Percentiles rank a stretch among this genome's conserved stretches.
phyloP scores from a whole-genome alignment of 805 yeast species.

The Starmera dryadoides region DNA sequence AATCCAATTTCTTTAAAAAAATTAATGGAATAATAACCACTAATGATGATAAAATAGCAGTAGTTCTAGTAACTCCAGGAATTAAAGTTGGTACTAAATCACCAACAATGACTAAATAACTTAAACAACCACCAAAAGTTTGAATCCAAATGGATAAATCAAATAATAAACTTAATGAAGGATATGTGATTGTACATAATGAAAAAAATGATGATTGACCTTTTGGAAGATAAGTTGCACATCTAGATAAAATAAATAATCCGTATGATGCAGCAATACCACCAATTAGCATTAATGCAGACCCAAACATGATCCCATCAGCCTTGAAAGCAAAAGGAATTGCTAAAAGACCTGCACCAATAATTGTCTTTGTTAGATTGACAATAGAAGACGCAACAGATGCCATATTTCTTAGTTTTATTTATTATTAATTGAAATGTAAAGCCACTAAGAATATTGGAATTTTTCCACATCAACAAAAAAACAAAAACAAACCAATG shows the following conservation, averaged over 20 bases:
- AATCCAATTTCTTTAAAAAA: slow-evolving; percentile 54
- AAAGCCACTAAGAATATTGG: no score
- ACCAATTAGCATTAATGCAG: slow-evolving; percentile 47
- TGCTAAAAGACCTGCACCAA: slow-evolving; percentile 76
- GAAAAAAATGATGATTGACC: slow-evolving; percentile 66
- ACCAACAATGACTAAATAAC: slow-evolving; percentile 68
- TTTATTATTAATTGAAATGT: no score
- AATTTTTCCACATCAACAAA: no score
- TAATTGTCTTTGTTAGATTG: slow-evolving; percentile 66
- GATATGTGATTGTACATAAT: slow-evolving; percentile 65
- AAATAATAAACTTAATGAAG: slow-evolving; percentile 59
- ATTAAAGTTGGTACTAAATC: slow-evolving; percentile 64
- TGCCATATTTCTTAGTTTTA: slow-evolving; percentile 13
- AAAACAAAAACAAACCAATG: no score
- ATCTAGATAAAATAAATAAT: slow-evolving; percentile 51
- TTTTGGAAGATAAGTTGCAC: slow-evolving; percentile 44
- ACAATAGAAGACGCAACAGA: slow-evolving; percentile 45
- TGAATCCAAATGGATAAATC: slow-evolving; percentile 70
- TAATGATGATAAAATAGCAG: slow-evolving; percentile 41
- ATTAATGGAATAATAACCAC: slow-evolving; percentile 57
- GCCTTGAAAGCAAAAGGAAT: slow-evolving; percentile 66
- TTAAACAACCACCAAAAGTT: slow-evolving; percentile 72
- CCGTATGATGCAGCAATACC: slow-evolving; percentile 66
- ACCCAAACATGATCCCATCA: slow-evolving; percentile 59
- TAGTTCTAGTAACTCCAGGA: slow-evolving; percentile 27